Percentiles rank a stretch among this genome's conserved stretches.
These are phyloP conservation scores for Sicyos edulis DNA, from an alignment of 306 rosid species.

Conservation along the genomic window DNA sequence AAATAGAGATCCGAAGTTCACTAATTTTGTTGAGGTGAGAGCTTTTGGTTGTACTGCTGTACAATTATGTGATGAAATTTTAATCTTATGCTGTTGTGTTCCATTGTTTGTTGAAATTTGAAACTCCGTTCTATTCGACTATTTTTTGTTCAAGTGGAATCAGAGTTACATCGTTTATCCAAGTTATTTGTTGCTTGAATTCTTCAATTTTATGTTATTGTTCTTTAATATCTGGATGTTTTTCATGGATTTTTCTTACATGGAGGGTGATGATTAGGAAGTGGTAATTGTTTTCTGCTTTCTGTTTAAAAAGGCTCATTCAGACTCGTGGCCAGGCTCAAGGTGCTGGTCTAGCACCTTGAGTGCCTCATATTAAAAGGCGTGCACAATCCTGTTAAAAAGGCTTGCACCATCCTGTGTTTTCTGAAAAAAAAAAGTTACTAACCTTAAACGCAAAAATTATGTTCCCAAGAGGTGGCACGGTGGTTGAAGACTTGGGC, in stretches of 20 bases:
- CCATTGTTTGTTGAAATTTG: not conserved
- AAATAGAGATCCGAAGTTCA: slow-evolving; percentile 91
- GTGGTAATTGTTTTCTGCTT: not conserved
- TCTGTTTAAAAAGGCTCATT: too few relatives aligned
- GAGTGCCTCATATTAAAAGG: too few relatives aligned
- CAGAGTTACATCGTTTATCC: not conserved
- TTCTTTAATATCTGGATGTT: slow-evolving; percentile 1
- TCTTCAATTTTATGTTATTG: not conserved
- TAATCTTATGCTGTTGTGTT: not conserved
- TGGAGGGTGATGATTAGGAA: not conserved
- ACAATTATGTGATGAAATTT: not conserved
- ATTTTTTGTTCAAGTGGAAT: not conserved
- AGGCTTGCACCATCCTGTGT: too few relatives aligned
- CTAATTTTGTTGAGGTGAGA: slow-evolving; percentile 87
- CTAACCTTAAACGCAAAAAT: too few relatives aligned
- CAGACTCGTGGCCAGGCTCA: too few relatives aligned
- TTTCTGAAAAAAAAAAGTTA: too few relatives aligned
- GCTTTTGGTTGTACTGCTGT: not conserved
- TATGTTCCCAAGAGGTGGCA: too few relatives aligned
- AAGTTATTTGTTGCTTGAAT: not conserved
- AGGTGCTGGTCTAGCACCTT: too few relatives aligned
- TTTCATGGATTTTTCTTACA: not conserved
- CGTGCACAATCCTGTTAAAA: too few relatives aligned
- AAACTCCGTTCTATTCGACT: not conserved
- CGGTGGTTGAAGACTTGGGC: too few relatives aligned